These are phyloP conservation scores for Aureobasidium uvarum DNA, from an alignment of 2,329 filamentous ascomycete genomes.

Conservation along the genomic window DNA sequence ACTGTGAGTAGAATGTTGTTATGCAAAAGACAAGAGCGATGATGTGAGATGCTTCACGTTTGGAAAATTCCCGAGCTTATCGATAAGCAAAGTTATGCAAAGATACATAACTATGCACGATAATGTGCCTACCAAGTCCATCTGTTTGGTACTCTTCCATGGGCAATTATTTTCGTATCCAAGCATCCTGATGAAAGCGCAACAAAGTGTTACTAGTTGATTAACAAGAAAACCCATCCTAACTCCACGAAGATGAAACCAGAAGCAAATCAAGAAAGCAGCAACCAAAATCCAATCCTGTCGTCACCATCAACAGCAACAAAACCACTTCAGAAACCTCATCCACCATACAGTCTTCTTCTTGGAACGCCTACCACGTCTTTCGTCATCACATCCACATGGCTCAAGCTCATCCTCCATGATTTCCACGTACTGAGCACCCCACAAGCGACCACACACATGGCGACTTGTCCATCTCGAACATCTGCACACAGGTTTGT, in stretches of 20 bases:
- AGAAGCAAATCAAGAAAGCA: not conserved
- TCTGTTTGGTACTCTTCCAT: not conserved
- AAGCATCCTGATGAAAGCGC: not conserved
- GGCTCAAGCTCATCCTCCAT: not conserved
- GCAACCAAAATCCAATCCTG: not conserved
- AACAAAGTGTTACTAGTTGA: not conserved
- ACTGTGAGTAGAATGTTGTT: not conserved
- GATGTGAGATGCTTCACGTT: not conserved
- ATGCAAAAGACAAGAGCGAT: not conserved
- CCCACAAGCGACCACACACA: not conserved
- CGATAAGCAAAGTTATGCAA: conserved; percentile 6
- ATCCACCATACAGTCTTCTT: not conserved
- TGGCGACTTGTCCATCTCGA: not conserved
- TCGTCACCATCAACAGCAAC: not conserved
- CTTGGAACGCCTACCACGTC: too few relatives aligned
- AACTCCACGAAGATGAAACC: not conserved
- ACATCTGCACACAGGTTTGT: not conserved
- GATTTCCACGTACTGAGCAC: not conserved
- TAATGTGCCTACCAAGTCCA: too few relatives aligned
- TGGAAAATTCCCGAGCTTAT: conserved; percentile 3
- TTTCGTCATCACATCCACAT: too few relatives aligned
- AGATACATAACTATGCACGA: too few relatives aligned
- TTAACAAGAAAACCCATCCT: not conserved
- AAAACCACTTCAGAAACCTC: not conserved
- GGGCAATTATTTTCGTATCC: not conserved